A percentile compares a stretch with the other conserved stretches of the same genome.
Evolutionary conservation across 495 filamentous ascomycete genomes (phyloP).

Genomic region (Eremomyces bilateralis): DNA sequence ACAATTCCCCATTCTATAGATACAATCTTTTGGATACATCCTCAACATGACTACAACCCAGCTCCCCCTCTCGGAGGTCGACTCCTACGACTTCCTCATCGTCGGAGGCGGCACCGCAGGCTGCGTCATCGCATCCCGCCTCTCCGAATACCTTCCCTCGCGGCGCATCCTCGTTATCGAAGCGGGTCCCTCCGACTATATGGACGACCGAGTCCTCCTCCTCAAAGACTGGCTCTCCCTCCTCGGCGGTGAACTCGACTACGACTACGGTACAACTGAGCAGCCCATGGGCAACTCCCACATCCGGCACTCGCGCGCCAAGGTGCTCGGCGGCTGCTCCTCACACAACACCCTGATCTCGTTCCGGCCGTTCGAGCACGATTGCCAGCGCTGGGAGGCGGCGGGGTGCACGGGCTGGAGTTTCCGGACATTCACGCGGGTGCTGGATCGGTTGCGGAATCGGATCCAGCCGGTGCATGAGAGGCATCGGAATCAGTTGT

Average conservation of each 20-base stretch:
- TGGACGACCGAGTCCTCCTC: conserved; percentile 47
- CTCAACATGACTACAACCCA: conserved; percentile 38
- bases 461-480: conserved; percentile 59
- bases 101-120: conserved; percentile 77
- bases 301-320: conserved; percentile 67
- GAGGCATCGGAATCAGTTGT: conserved; percentile 60
- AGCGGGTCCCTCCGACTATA: conserved; percentile 29
- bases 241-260: conserved; percentile 63
- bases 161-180: conserved; percentile 23
- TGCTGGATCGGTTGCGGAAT: conserved; percentile 56
- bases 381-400: conserved; percentile 49
- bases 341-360: conserved; percentile 76
- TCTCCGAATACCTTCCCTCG: conserved; percentile 24
- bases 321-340: conserved; percentile 69
- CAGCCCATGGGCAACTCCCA: conserved; percentile 59
- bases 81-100: conserved; percentile 68
- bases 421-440: conserved; percentile 53
- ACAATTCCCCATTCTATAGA: too few species aligned
- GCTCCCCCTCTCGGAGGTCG: conserved; percentile 32
- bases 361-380: conserved; percentile 65
- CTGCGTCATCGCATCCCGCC: conserved; percentile 56
- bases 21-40: too few species aligned
- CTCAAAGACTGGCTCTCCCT: conserved; percentile 61
- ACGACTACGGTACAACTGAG: conserved; percentile 68
- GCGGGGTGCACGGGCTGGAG: conserved; percentile 57